Evolutionary conservation across 2,329 filamentous ascomycete genomes (phyloP).

Genomic region (Cercospora sesami): DNA sequence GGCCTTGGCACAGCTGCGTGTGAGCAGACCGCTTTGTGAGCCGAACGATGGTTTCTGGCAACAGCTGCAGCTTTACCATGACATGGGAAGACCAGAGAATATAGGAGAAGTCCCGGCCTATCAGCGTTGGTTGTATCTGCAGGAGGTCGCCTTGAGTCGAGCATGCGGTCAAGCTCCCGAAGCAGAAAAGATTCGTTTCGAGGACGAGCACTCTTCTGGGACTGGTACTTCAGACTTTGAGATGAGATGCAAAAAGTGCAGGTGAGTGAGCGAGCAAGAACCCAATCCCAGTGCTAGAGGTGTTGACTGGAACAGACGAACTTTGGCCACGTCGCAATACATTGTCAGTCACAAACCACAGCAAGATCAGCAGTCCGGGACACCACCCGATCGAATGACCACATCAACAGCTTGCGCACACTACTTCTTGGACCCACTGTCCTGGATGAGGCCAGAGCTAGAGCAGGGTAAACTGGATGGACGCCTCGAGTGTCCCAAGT

Average conservation of each 20-base stretch:
- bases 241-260: slow-evolving; percentile 88
- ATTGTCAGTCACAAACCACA: slow-evolving; percentile 61
- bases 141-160: slow-evolving; percentile 65
- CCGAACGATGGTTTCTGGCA: slow-evolving; percentile 90
- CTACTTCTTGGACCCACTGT: slow-evolving; percentile 85
- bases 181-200: slow-evolving; percentile 73
- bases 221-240: slow-evolving; percentile 53
- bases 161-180: slow-evolving; percentile 78
- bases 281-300: neutral
- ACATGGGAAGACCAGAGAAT: slow-evolving; percentile 76
- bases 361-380: slow-evolving; percentile 15
- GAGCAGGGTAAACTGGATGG: slow-evolving; percentile 81
- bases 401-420: slow-evolving; percentile 66
- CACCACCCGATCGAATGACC: slow-evolving; percentile 22
- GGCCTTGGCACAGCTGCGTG: slow-evolving; percentile 69
- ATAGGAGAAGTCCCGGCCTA: slow-evolving; percentile 72
- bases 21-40: slow-evolving; percentile 74
- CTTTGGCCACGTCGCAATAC: slow-evolving; percentile 65
- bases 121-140: slow-evolving; percentile 72
- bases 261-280: slow-evolving; percentile 50
- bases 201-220: slow-evolving; percentile 60
- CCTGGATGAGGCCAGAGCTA: slow-evolving; percentile 91
- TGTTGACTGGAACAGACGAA: slow-evolving; percentile 48
- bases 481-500: slow-evolving; percentile 81
- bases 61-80: slow-evolving; percentile 82